Conservation (phyloP, 2,329 filamentous ascomycete species). For the Penicillium sp. region DNA sequence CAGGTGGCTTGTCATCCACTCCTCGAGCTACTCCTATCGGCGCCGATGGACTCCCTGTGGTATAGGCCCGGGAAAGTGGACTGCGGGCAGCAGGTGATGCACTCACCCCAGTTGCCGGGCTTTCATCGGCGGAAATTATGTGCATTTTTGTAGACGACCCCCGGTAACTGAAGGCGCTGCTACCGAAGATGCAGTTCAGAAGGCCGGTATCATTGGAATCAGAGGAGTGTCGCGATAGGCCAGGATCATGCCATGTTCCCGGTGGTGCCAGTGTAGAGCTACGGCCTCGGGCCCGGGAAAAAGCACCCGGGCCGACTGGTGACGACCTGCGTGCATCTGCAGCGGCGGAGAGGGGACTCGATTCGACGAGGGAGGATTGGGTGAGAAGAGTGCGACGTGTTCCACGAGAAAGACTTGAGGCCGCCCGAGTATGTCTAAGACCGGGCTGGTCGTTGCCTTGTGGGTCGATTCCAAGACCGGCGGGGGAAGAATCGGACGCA, state of each 20-base stretch:
- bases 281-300: slow-evolving; percentile 44
- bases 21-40: slow-evolving; percentile 24
- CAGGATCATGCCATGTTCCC: slow-evolving; percentile 33
- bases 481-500: slow-evolving; percentile 30
- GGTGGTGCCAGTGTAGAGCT: slow-evolving; percentile 47
- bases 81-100: slow-evolving; percentile 34
- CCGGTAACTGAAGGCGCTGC: slow-evolving; percentile 57
- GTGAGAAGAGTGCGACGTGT: slow-evolving; percentile 35
- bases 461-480: slow-evolving; percentile 38
- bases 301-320: slow-evolving; percentile 38
- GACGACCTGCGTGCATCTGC: slow-evolving; percentile 35
- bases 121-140: slow-evolving; percentile 50
- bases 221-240: slow-evolving; percentile 39
- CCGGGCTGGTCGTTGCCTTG: slow-evolving; percentile 33
- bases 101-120: slow-evolving; percentile 26
- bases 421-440: slow-evolving; percentile 38
- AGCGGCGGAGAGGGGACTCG: slow-evolving; percentile 35
- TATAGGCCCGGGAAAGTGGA: slow-evolving; percentile 41
- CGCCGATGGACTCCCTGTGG: slow-evolving; percentile 38
- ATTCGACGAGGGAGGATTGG: slow-evolving; percentile 38
- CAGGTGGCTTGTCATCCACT: slow-evolving; percentile 40
- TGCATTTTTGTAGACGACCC: slow-evolving; percentile 63
- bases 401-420: slow-evolving; percentile 39
- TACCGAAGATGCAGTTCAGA: slow-evolving; percentile 62
- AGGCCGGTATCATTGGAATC: slow-evolving; percentile 54